Evolutionary conservation across 306 rosid genomes (phyloP).

Genomic region (Prunus mongolica): DNA sequence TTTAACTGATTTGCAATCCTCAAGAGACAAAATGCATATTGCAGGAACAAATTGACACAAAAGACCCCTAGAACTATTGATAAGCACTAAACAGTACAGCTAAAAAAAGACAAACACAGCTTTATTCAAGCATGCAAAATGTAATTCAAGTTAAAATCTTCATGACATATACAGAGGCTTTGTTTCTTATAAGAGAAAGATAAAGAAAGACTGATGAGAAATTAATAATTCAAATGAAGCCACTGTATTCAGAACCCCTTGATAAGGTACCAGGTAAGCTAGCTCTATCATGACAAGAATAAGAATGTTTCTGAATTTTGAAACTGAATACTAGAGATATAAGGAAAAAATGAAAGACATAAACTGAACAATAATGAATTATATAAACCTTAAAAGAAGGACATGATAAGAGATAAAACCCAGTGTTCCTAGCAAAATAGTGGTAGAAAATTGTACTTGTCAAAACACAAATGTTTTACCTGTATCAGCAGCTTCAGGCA

Average conservation of each 20-base stretch:
- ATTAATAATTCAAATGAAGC: background rate
- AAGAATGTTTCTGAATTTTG: background rate
- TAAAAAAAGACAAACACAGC: background rate
- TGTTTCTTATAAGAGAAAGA: background rate
- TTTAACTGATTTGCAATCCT: background rate
- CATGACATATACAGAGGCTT: background rate
- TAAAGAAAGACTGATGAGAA: background rate
- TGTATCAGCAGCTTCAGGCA: slow-evolving; percentile 57
- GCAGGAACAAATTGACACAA: background rate
- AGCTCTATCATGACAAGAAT: background rate
- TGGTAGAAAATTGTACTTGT: background rate
- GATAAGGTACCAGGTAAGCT: background rate
- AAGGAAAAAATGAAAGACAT: background rate
- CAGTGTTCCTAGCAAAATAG: background rate
- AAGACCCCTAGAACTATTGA: background rate
- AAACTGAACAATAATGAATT: background rate
- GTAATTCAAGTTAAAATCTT: background rate
- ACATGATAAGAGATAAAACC: slow-evolving; percentile 7
- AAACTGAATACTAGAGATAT: background rate
- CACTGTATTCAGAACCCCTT: background rate
- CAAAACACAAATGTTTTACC: slow-evolving; percentile 47
- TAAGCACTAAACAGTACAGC: background rate
- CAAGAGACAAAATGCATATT: background rate
- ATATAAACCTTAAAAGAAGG: background rate
- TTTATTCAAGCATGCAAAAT: background rate